Evolutionary conservation across 1,139 yeast genomes (phyloP).

Genomic region (Eremothecium coryli): DNA sequence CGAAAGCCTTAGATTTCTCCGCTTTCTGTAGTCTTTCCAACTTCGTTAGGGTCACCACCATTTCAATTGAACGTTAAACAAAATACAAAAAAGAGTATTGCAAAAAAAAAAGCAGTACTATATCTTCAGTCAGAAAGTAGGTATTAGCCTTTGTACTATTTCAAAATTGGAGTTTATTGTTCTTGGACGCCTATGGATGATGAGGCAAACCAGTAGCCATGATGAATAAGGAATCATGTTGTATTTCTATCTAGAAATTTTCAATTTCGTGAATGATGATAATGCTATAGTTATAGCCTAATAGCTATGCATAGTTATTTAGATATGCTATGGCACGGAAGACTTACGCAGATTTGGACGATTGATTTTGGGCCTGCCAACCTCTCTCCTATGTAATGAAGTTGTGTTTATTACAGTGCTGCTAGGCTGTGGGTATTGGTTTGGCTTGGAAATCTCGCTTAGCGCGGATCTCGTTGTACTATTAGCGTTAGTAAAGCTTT

Average conservation of each 20-base stretch:
- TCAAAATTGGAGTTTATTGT: neutral
- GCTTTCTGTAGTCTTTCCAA: constrained; percentile 28
- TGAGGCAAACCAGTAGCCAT: too few species aligned
- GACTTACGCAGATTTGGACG: constrained; percentile 14
- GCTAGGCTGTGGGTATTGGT: too few species aligned
- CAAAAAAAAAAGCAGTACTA: neutral
- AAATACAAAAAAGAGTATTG: neutral
- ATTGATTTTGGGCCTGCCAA: constrained; percentile 27
- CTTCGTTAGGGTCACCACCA: constrained; percentile 27
- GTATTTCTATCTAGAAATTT: too few species aligned
- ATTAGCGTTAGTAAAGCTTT: constrained; percentile 13
- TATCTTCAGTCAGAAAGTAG: neutral
- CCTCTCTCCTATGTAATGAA: constrained; percentile 18
- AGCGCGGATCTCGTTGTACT: constrained; percentile 10
- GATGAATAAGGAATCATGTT: too few species aligned
- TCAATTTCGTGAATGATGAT: too few species aligned
- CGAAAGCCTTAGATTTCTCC: constrained; percentile 23
- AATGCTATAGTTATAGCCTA: too few species aligned
- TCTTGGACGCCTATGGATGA: too few species aligned
- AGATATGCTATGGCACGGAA: neutral
- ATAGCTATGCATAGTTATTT: too few species aligned
- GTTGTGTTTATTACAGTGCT: neutral
- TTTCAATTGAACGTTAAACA: constrained; percentile 1
- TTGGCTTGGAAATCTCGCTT: constrained; percentile 1
- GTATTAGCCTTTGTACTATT: neutral